Base-by-base conservation (phyloP, 352 stramenopile species). In the Globisporangium ultimum region DNA sequence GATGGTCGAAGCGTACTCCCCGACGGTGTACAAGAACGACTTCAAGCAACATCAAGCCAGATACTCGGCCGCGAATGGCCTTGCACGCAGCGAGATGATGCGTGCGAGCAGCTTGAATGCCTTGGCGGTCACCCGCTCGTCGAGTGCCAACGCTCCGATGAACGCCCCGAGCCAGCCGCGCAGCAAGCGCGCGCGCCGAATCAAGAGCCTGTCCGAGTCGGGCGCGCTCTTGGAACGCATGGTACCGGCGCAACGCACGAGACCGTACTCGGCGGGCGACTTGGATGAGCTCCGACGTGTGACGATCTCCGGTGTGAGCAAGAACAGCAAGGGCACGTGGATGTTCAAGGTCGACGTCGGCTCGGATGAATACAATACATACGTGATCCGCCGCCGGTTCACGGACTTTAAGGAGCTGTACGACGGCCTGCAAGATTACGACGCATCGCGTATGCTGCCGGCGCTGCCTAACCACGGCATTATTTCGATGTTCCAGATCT, bases 301-400 rank as follows among this genome's bases (percentile, higher is more conserved):
- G n/a, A 76, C 66, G 12, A 87, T 91, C 53, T 84, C 78, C 9
- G 74, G 76, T 11, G 87, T 80, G 59, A 80, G 68, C 50, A 79
- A 87, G 71, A 87, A 79, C 64, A 73, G 53, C 46, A 77, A 79
- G 42, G 80, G 80, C 61, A 88, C 76, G 42, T 91, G 80, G 80
- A 78, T 88, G 62, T 91, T 91, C 60, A 88, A 84, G 59, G 78
- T 91, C 18, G 75, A 91, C 55, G 72, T 91, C 1, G 69, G 76
- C 28, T 74, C 73, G 22, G 77, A 72, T 24, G 70, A 80, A 56
- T 74, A 64, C 38, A 77, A 84, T 61, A 73, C 70, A 38, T 90
- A 90, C 72, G 78, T 76, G 22, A 70, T 90, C 40, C 78, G 77
- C 9, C 80, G 80, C n/a, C 80, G 80, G 47, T 90, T 90, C 59